Base-by-base conservation (phyloP, 2,329 filamentous ascomycete species). In the Pestalotiopsis sp. region DNA sequence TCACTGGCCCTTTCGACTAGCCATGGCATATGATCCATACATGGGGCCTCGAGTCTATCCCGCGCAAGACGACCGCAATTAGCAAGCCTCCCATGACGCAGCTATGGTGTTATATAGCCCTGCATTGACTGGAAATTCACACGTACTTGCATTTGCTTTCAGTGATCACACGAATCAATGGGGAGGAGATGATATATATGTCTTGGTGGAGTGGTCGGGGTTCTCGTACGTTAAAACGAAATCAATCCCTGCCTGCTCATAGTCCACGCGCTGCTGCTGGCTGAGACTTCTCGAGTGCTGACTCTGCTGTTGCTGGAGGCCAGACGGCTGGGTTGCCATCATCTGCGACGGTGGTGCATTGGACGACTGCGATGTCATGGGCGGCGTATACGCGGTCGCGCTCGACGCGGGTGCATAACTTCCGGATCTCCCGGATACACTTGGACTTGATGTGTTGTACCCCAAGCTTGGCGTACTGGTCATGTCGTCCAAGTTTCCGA, bases 11-110 rank as follows among this genome's bases (percentile, higher is more conserved):
- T 83, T 75, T 90, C 90, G 73, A 95, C 84, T 70, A 97, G 86
- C 81, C 91, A 93, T 74, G 94, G 93, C 82, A 95, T 87, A 81
- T 97, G 94, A 74, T 94, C 90, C 89, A 97, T 97, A 85, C 96
- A 98, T 66, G 95, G 94, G 78, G 92, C 92, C 84, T 98, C 95
- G 80, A 97, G 92, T 78, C 87, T 93, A 92, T 86, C 87, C 75
- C 74, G 76, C 77, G 72, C 75, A 79, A 78, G 76, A 74, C 78
- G 78, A 52, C 76, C 78, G 79, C 78, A 77, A 84, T 85, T 82
- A 89, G 80, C 71, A 79, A 76, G 77, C 76, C 72, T 76, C 31
- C 31, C 71, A 77, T 71, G 69, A 49, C 39, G 13, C 39, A 45
- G 36, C 13, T 56, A 14, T 27, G 39, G 14, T 36, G 31, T 36